Base-by-base conservation (phyloP, 805 yeast genomes). In the Lipomyces yamanashiensis region DNA sequence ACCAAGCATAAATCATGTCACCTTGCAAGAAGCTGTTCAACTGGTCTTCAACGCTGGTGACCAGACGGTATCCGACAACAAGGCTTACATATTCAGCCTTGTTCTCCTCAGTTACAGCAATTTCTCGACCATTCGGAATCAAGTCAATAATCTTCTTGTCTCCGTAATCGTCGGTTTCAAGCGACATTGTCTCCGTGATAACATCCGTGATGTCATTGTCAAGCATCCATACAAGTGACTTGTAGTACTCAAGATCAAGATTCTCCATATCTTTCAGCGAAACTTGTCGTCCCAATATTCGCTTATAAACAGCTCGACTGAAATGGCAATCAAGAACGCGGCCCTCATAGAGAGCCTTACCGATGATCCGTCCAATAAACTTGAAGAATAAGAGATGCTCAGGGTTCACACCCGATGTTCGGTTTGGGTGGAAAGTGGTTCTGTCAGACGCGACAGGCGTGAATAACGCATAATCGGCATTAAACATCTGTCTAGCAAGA, bases 201-300 rank as follows among this genome's bases (percentile, higher is more conserved):
- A 95, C 87, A 75, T 92, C 98, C 0, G 98, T 93, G 58, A 95
- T 93, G 76, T 95, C 97, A 77, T 95, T 95, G 71, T 93, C 97
- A 59, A 95, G 78, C 89, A 95, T 95, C 99, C 99, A 95, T 72
- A 87, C 82, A 71, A 95, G 78, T 1, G 97, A 90, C 75, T 92
- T 93, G 78, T 88, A 92, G 74, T 95, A 95, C 66, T 91, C 97
- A 62, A 90, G 80, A 75, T 95, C 99, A 65, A 95, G 80, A 0
- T 92, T 88, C 74, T 95, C 98, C 91, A 95, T 88, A 73, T 95
- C 99, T 71, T 90, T 90, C 71, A 95, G 81, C 0, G 96, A 84
- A 9, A 92, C 97, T 0, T 88, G 81, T 63, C 86, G 83, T 4
- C 95, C 90, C 54, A 95, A 79, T 55, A 95, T 85, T 67, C 87